Evolutionary conservation across 768 basidiomycete genomes (phyloP), one percentile per base, ranked within the genome.

Genomic region (Termitomyces sp.): DNA sequence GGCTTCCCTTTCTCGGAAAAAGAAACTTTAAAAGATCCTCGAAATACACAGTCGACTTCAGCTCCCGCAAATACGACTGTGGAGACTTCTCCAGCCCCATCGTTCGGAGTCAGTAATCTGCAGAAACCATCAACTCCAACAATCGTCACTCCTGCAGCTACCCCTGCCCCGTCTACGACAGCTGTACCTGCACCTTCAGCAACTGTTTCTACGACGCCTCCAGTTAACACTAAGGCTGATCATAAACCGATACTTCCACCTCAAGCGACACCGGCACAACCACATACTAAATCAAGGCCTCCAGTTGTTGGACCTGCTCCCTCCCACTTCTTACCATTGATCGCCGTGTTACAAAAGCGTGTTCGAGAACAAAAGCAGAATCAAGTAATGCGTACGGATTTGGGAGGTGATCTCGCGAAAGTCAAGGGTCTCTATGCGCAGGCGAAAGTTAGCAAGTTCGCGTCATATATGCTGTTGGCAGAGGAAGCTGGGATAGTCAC

Each of bases 381-480:
- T 0, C 12, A 24, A 27, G 53, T 59, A 6, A 16, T 18, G 15
- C 58, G 64, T 27, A 30, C 57, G 13, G 61, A 65, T 33, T 47
- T 69, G 20, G 68, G 64, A 30, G n/a, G 31, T 16, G 63, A 66
- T 39, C 58, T 72, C 18, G 51, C 65, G 6, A 64, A 66, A 55
- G 8, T 65, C 27, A 62, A 61, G 27, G 20, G 51, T 20, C 44
- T 65, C 7, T 70, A 70, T 60, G 47, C 50, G 16, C 61, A 56
- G 22, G 68, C 67, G 15, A 63, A 61, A 15, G 66, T 68, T 13
- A 53, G 59, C 18, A 67, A 55, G 16, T 72, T 72, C 44, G 55
- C 61, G 6, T 57, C 63, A 20, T 72, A 66, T 34, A 61, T 68
- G 6, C 27, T 59, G n/a, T 48, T 67, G 55, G 71, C 71, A 11